Evolutionary conservation across 352 stramenopile genomes (phyloP), one percentile per base, ranked within the genome.

Genomic region (Phytophthora hybrid): DNA sequence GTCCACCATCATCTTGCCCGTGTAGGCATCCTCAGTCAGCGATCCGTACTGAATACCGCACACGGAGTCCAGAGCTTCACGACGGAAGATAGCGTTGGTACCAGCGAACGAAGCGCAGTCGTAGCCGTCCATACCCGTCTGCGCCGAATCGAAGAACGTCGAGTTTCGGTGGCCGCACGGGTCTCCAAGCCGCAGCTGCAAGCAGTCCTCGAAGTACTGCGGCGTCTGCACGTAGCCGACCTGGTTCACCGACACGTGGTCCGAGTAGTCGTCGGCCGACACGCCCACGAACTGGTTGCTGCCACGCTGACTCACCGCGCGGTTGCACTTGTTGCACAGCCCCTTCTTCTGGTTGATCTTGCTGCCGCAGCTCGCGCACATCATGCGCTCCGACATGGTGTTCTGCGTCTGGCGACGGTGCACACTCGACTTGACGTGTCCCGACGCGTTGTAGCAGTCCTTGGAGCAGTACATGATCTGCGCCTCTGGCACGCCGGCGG

Each of bases 391-490:
- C 5, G 77, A 77, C 59, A 89, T 78, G 11, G 82, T 92, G 70
- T 89, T 90, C 49, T 90, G 84, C 31, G 83, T 89, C 73, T 93
- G 86, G 9, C 86, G 86, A 53, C 86, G 84, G 63, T 93, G 86
- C 4, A 93, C 63, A 54, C 79, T 85, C 51, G 84, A 91, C 59
- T 89, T 81, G 23, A 81, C 74, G 77, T 93, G 86, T 18, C 79
- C 81, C 26, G 84, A 88, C 3, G 84, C 81, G 39, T 90, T 90
- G 76, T 90, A 93, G 73, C 86, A 93, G 62, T 93, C 86, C 73
- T 93, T 93, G 13, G 86, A 93, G 81, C 86, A 93, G 71, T 87
- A 93, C 55, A 84, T 91, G 53, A 93, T 89, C 57, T 90, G 78
- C 9, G 64, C 31, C 56, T 93, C 86, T 1, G 86, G 86, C 2